Percentiles rank a stretch among this genome's conserved stretches.
These are phyloP conservation scores for Pythium aphanidermatum DNA, from an alignment of 352 stramenopile species.

Conservation along the genomic window DNA sequence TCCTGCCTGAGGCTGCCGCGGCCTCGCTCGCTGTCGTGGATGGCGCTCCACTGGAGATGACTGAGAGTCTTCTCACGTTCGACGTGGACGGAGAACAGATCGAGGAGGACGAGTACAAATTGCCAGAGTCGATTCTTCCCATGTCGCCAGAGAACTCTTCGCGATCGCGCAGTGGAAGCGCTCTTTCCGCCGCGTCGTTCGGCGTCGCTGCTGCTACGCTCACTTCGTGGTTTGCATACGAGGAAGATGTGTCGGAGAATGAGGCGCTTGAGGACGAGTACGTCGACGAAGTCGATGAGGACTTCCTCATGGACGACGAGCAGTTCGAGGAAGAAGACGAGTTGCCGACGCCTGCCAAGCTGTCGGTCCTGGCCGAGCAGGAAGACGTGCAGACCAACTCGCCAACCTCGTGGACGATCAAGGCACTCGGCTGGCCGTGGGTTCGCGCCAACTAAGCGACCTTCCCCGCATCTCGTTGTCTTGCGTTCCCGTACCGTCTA, in stretches of 20 bases:
- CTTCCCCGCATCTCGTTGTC: too few relatives aligned
- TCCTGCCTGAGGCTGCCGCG: conserved; percentile 11
- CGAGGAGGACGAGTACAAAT: conserved; percentile 16
- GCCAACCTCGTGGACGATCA: conserved; percentile 5
- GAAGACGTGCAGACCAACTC: conserved; percentile 3
- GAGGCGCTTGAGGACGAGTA: conserved; percentile 19
- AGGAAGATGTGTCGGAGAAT: conserved; percentile 10
- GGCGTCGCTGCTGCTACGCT: conserved; percentile 9
- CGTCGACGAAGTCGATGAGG: conserved; percentile 14
- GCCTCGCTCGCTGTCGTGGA: not conserved
- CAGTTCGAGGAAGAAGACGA: not conserved
- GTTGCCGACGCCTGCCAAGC: conserved; percentile 15
- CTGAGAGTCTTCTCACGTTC: conserved; percentile 20
- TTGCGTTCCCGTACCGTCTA: too few relatives aligned
- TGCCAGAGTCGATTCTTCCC: conserved; percentile 19
- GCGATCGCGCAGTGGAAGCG: conserved; percentile 11
- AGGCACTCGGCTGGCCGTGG: conserved; percentile 19
- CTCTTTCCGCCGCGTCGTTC: conserved; percentile 8
- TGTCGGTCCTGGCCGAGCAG: conserved; percentile 19
- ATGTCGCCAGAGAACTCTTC: conserved; percentile 16
- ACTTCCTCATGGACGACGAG: conserved; percentile 17
- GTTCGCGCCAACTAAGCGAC: conserved; percentile 16
- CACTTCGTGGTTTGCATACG: conserved; percentile 16
- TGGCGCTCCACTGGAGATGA: conserved; percentile 4
- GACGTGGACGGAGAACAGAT: conserved; percentile 8